Evolutionary conservation across 768 basidiomycete genomes (phyloP), one percentile per base, ranked within the genome.

Genomic region (Hericium coralloides): DNA sequence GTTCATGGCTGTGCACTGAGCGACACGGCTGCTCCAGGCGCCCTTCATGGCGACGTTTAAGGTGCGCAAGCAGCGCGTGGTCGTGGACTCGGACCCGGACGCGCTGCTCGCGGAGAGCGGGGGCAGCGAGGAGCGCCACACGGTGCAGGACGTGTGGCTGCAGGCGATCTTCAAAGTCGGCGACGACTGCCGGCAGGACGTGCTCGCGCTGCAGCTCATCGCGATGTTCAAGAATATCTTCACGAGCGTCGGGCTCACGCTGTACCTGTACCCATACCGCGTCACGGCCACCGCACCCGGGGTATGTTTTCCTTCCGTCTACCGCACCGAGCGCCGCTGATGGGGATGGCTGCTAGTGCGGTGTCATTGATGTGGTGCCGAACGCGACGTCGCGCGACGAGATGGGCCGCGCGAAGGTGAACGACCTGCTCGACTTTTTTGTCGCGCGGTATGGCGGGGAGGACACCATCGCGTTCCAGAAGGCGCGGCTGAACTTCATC

Each of bases 1-100:
- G 31, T 9, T 9, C 8, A 9, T 9, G 31, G 31, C 31, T 9
- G 43, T n/a, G n/a, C 20, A 20, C 43, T 45, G 43, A 17, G 2
- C 20, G n/a, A 5, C 12, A n/a, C 20, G n/a, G 6, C 15, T n/a
- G 55, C 39, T 38, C 36, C 58, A 98, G 94, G 95, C 97, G 10
- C 97, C 97, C 0, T 99, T 99, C 75, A 98, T 99, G 97, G 97
- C 97, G 0, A 98, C 95, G 0, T 99, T 99, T 79, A 97, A 95
- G 76, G 97, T 99, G 22, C 82, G 90, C 56, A 95, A 98, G 69
- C 87, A 94, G 60, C 77, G 81, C 5, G 67, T 86, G 22, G 79
- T 84, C 20, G 71, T 92, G 20, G 74, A 84, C 58, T 77, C 78
- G 12, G 80, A 93, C 65, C 84, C 89, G 0, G 88, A 93, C 58